These are phyloP conservation scores for Agarophyton chilense DNA, from an alignment of 23 red algal species.

Conservation along the genomic window DNA sequence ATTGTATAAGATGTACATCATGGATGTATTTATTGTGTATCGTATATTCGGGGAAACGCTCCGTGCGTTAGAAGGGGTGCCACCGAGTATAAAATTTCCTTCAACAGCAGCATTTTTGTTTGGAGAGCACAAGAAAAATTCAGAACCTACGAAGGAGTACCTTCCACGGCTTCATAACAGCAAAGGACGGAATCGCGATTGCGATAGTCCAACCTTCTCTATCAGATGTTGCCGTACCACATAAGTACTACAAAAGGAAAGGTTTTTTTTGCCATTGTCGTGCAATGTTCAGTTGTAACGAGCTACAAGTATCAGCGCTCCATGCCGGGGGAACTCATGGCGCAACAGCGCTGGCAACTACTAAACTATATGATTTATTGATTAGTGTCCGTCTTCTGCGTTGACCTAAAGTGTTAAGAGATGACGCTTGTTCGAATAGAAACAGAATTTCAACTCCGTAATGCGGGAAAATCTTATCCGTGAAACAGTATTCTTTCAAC, in stretches of 20 bases:
- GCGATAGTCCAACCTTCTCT: background rate
- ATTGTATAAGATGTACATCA: background rate
- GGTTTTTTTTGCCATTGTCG: slow-evolving; percentile 16
- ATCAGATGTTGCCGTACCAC: background rate
- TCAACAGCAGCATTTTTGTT: background rate
- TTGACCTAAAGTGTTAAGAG: background rate
- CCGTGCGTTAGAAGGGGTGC: background rate
- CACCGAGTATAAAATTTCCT: slow-evolving; percentile 6
- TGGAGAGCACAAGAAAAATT: background rate
- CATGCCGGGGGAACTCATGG: slow-evolving; percentile 18
- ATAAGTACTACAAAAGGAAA: slow-evolving; percentile 47
- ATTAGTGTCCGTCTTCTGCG: background rate
- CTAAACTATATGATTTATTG: background rate
- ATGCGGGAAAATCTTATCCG: background rate
- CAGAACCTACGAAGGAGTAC: background rate
- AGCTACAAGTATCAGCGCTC: slow-evolving; percentile 28
- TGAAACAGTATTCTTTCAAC: slow-evolving; percentile 28
- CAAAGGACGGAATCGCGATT: slow-evolving; percentile 16
- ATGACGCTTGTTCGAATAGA: slow-evolving; percentile 31
- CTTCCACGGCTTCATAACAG: slow-evolving; percentile 16
- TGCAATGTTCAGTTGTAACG: background rate
- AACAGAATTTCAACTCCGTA: background rate
- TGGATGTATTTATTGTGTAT: background rate
- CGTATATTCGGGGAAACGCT: background rate
- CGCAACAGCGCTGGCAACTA: slow-evolving; percentile 1